A percentile compares a stretch with the other conserved stretches of the same genome.
Conservation (phyloP, 257 asterid genomes). For the Nyctanthes arbortristis region DNA sequence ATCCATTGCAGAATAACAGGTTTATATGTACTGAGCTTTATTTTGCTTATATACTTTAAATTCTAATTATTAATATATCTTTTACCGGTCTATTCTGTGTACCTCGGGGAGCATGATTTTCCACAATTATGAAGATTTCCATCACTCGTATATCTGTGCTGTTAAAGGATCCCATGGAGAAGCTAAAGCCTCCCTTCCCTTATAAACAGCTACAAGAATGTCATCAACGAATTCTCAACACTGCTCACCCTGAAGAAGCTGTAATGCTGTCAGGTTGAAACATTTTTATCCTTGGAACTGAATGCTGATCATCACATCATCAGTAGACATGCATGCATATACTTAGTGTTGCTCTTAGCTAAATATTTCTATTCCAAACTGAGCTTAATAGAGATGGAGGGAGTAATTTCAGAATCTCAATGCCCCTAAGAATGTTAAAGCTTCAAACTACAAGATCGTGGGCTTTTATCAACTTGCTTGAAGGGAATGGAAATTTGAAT, state of each 20-base stretch:
- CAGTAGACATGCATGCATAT: too few species aligned
- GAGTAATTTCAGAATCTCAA: slow-evolving; percentile 40
- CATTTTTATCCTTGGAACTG: too few species aligned
- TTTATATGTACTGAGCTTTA: too few species aligned
- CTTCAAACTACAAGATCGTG: slow-evolving; percentile 56
- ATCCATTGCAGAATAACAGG: too few species aligned
- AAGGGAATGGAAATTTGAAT: slow-evolving; percentile 26
- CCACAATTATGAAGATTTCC: slow-evolving; percentile 59
- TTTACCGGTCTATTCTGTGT: slow-evolving; percentile 67
- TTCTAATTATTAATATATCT: too few species aligned
- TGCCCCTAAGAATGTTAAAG: slow-evolving; percentile 28
- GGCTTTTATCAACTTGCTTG: slow-evolving; percentile 42
- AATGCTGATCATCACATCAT: too few species aligned
- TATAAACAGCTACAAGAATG: slow-evolving; percentile 75
- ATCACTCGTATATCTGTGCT: slow-evolving; percentile 60
- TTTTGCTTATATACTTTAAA: too few species aligned
- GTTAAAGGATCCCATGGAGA: slow-evolving; percentile 66
- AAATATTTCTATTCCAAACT: too few species aligned
- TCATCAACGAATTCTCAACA: slow-evolving; percentile 90
- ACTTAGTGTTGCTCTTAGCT: too few species aligned
- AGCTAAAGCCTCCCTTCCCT: slow-evolving; percentile 76
- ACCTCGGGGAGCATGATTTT: slow-evolving; percentile 67
- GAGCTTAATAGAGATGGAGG: slow-evolving; percentile 52
- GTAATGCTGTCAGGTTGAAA: slow-evolving; percentile 54
- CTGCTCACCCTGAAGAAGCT: slow-evolving; percentile 68